Percentiles rank a stretch among this genome's conserved stretches.
Conservation (phyloP, 2,329 filamentous ascomycete genomes). For the Botryotinia globosa region DNA sequence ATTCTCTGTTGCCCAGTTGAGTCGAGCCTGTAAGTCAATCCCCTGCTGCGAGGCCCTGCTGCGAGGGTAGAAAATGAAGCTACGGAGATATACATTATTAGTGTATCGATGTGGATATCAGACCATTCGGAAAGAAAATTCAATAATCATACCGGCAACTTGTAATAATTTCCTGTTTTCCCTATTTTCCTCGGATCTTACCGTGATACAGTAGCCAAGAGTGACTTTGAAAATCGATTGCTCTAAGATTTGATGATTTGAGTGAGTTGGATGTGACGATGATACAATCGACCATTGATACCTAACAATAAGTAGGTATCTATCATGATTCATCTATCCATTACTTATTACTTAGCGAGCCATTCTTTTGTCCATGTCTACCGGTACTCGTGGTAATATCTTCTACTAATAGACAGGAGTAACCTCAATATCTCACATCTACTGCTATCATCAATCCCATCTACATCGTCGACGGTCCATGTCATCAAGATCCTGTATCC, state of each 20-base stretch:
- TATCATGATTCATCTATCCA: not conserved
- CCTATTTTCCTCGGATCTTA: constrained; percentile 15
- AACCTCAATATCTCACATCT: not conserved
- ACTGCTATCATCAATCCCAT: not conserved
- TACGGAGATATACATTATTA: constrained; percentile 7
- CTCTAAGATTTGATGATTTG: not conserved
- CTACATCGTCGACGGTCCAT: not conserved
- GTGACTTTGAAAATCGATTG: not conserved
- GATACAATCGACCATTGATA: no score
- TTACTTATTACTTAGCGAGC: no score
- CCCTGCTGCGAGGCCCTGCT: not conserved
- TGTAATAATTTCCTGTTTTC: not conserved
- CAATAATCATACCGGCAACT: not conserved
- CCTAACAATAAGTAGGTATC: not conserved
- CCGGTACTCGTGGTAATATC: not conserved
- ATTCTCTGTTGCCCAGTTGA: not conserved
- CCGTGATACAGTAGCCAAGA: not conserved
- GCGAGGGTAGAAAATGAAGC: not conserved
- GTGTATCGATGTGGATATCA: not conserved
- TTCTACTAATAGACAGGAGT: not conserved
- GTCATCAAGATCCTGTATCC: not conserved
- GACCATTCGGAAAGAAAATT: constrained; percentile 5
- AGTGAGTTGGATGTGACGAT: no score
- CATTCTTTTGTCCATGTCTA: no score
- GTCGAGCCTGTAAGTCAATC: not conserved